Percentiles rank a stretch among this genome's conserved stretches.
These are phyloP conservation scores for Durio zibethinus DNA, from an alignment of 345 rosid species.

Conservation along the genomic window DNA sequence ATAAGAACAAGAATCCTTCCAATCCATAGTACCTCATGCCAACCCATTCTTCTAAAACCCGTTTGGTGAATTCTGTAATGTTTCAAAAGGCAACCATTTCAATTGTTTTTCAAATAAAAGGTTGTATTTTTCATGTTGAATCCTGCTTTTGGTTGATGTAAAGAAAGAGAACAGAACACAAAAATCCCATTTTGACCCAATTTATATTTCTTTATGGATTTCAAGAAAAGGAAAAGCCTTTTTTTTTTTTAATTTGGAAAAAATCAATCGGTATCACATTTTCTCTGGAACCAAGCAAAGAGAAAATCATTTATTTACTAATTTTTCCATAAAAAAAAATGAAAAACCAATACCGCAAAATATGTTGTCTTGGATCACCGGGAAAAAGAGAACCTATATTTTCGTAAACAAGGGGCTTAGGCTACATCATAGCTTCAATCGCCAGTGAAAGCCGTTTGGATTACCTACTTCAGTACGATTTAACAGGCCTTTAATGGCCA, in stretches of 20 bases:
- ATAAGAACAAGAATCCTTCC: slow-evolving; percentile 42
- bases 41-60: slow-evolving; percentile 24
- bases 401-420: not conserved
- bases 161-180: not conserved
- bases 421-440: no score
- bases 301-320: not conserved
- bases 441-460: no score
- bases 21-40: slow-evolving; percentile 33
- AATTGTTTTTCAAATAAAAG: not conserved
- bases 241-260: not conserved
- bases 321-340: not conserved
- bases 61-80: not conserved
- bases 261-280: not conserved
- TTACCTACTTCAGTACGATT: no score
- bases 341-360: not conserved
- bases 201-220: not conserved
- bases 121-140: not conserved
- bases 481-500: no score
- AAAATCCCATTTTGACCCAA: not conserved
- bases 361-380: not conserved
- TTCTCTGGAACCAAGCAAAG: slow-evolving; percentile 10
- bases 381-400: not conserved
- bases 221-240: not conserved
- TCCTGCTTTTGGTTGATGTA: not conserved
- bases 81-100: not conserved